These are phyloP conservation scores for Xeromyces bisporus DNA, from an alignment of 495 filamentous ascomycete genomes.

Conservation along the genomic window DNA sequence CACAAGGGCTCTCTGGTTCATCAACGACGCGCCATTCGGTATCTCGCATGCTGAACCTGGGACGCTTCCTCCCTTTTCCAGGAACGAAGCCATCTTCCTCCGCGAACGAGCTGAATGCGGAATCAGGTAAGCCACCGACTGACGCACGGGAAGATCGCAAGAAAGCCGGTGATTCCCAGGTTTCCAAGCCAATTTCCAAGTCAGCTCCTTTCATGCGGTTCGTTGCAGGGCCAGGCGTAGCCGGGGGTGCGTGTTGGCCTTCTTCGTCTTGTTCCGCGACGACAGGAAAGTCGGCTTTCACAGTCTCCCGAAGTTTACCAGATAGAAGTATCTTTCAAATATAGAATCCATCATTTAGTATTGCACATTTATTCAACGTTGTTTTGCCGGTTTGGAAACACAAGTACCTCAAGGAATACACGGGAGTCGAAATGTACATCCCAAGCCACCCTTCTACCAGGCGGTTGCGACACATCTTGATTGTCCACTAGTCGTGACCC, in stretches of 20 bases:
- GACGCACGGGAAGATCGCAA: slow-evolving; percentile 45
- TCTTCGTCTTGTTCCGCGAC: slow-evolving; percentile 7
- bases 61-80: slow-evolving; percentile 51
- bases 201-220: slow-evolving; percentile 2
- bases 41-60: slow-evolving; percentile 51
- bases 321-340: slow-evolving; percentile 25
- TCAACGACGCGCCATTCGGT: slow-evolving; percentile 55
- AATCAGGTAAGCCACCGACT: slow-evolving; percentile 39
- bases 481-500: slow-evolving; percentile 43
- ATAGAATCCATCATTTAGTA: neutral
- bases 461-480: slow-evolving; percentile 30
- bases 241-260: slow-evolving; percentile 8
- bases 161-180: slow-evolving; percentile 63
- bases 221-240: slow-evolving; percentile 11
- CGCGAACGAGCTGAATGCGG: slow-evolving; percentile 47
- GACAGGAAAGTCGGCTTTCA: slow-evolving; percentile 32
- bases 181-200: slow-evolving; percentile 1
- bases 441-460: slow-evolving; percentile 57
- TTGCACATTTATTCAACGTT: no score
- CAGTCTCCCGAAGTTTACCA: slow-evolving; percentile 12
- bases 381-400: neutral
- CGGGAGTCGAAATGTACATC: slow-evolving; percentile 45
- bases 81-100: slow-evolving; percentile 49
- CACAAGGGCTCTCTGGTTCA: slow-evolving; percentile 46
- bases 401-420: slow-evolving; percentile 40